Base-by-base conservation (phyloP, 257 asterid species). In the Gentiana straminea region DNA sequence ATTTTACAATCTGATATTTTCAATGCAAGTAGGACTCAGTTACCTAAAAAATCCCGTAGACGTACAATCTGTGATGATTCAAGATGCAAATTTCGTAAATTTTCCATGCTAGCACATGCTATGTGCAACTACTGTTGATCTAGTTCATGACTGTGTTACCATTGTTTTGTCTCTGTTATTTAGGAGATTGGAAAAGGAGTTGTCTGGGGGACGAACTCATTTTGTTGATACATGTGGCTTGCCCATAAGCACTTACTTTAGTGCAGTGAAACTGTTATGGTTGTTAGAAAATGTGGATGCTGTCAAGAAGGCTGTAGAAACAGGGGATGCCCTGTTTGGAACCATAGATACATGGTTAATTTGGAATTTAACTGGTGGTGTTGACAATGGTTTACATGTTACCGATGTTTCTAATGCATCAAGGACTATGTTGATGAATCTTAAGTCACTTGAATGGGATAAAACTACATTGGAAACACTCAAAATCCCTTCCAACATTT, bases 321-420 rank as follows among this genome's bases (percentile, higher is more conserved):
- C 61, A 57, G 95, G 86, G 13, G 98, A 91, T 59, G 95, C 94
- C 8, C 49, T 91, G 35, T 91, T 91, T 55, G 98, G 98, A 63
- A 91, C 98, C 41, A 75, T 91, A 0, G 98, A 91, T 65, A 70
- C 94, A 1, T 91, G 98, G 98, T 64, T 91, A 68, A 91, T 91
- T 52, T 91, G 98, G 96, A 91, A 91, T 67, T 33, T 91, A 54
- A 91, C 98, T 0, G 97, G 98, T 57, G 98, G 98, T 8, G 69
- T 59, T 44, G 71, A 76, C 2, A 65, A 67, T 0, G 96, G 98
- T 41, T 33, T 91, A 13, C 98, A 91, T 37, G 76, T 91, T 46
- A 91, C 98, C 0, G 98, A 91, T 46, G 74, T 84, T 58, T 87
- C 98, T 0, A 91, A 91, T 51, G 98, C 98, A 44, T 80, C 98